Base-by-base conservation (phyloP, 228 moss, liverwort and hornwort genomes). In the Sphagnum fallax region DNA sequence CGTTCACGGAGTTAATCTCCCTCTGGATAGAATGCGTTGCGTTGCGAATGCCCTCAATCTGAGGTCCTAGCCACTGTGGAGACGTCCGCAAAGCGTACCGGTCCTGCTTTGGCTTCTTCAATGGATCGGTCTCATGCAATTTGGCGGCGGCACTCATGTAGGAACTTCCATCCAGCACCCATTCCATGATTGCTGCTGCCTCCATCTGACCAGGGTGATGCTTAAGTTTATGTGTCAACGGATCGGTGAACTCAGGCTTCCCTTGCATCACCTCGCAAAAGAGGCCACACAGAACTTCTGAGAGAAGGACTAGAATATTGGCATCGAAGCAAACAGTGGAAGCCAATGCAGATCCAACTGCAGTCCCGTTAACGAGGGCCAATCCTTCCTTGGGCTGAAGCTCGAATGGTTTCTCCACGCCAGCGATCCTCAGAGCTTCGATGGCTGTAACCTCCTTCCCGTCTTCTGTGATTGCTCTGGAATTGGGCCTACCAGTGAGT, bases 331-430 rank as follows among this genome's bases (percentile, higher is more conserved):
- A 77, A 4, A 70, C 78, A 5, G 60, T 78, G n/a, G 70, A 78
- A 5, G 78, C 78, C 65, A 70, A 70, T 1, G 69, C 78, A 5
- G 78, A 70, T 8, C 74, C 78, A 14, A 78, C 78, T 4, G 75
- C 80, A 4, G 80, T 83, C 6, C 80, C 80, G n/a, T 83, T 83
- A 64, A 83, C 83, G 74, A 83, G 70, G 2, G 77, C 83, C 13
- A 83, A 6, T 8, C 80, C 83, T 64, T 83, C 83, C 72, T 83
- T 83, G 10, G 83, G 83, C 67, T 79, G 79, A 67, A 83, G 47
- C 71, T 83, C 77, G 52, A 83, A 80, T 5, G 73, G 78, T 49
- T 74, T 71, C 32, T 53, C 52, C 15, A 79, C 49, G 49, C 78
- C 78, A 16, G 63, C 78, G 10, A 67, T 65, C 58, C 67, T 71